Base-by-base conservation (phyloP, 495 filamentous ascomycete species). In the Cairneyella variabilis region DNA sequence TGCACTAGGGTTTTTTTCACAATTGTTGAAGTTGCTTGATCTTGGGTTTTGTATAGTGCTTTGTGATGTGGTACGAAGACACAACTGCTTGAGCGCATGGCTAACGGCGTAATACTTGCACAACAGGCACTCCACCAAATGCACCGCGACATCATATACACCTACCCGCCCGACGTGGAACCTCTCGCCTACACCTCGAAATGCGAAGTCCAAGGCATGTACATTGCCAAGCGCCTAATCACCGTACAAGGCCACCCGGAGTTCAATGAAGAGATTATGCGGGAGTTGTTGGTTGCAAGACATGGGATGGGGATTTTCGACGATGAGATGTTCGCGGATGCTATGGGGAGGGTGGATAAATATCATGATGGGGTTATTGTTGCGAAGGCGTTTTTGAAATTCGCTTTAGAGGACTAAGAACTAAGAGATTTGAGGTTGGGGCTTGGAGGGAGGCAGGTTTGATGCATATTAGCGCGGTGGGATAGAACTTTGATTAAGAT, bases 201-300 rank as follows among this genome's bases (percentile, higher is more conserved):
- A 6, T 96, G 91, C 62, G 66, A 71, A 3, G 81, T 92, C 21
- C 92, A 97, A 63, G 88, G 86, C 49, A 90, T 96, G 82, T 85
- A 93, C 64, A 60, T 75, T 8, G 79, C 83, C 17, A 70, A 72
- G 12, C 71, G 75, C 6, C 71, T 88, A 54, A 83, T 97, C 27
- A 86, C 88, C 0, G 82, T 96, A 3, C 91, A 97, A 66, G 91
- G 90, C 3, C 92, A 97, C 64, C 92, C 92, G 6, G 92, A 97
- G 67, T 96, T 93, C 63, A 89, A 75, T 2, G 75, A 72, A 44
- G 81, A 85, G 30, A 92, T 96, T 52, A 77, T 90, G 55, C 70
- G 66, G 7, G 86, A 91, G 68, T 64, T 96, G 23, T 68, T 95
- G 36, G 69, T 74, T 23, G 53, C 65, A 38, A 71, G 90, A 26